These are phyloP conservation scores for Penicillium sp. DNA, from an alignment of 2,329 filamentous ascomycete genomes.

Conservation along the genomic window DNA sequence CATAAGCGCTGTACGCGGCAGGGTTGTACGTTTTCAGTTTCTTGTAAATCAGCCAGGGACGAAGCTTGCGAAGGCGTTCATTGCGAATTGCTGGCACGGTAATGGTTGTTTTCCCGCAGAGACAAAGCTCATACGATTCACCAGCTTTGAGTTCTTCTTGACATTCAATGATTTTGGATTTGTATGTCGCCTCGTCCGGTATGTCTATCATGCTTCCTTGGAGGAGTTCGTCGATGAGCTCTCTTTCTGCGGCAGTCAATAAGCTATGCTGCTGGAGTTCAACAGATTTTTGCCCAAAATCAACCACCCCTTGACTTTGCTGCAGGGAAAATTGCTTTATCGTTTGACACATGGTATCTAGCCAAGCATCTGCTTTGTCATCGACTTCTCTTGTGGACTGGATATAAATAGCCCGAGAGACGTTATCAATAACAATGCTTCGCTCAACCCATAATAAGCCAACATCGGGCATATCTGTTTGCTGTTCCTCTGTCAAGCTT, in stretches of 20 bases:
- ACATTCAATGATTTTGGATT: conserved; percentile 63
- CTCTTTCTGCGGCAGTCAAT: conserved; percentile 8
- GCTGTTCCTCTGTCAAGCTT: conserved; percentile 24
- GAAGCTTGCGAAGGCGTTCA: conserved; percentile 24
- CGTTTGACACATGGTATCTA: conserved; percentile 20
- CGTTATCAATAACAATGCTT: conserved; percentile 74
- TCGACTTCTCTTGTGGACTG: conserved; percentile 58
- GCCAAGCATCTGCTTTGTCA: conserved; percentile 45
- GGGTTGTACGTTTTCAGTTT: conserved; percentile 68
- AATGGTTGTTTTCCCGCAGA: conserved; percentile 71
- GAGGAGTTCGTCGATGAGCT: conserved; percentile 30
- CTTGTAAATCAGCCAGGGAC: conserved; percentile 69
- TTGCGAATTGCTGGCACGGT: conserved; percentile 31
- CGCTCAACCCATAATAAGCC: conserved; percentile 72
- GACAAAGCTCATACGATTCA: conserved; percentile 80
- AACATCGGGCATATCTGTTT: conserved; percentile 59
- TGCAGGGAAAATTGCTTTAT: conserved; percentile 18
- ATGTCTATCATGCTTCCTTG: conserved; percentile 25
- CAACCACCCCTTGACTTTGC: conserved; percentile 21
- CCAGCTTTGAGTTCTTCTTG: conserved; percentile 70
- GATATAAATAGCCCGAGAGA: conserved; percentile 57
- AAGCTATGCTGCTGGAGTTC: conserved; percentile 6
- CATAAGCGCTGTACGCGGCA: conserved; percentile 79
- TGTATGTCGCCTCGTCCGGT: conserved; percentile 53
- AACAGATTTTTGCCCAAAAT: conserved; percentile 12